Conservation (phyloP, 768 basidiomycete genomes). For the Boletus eberwhitei region DNA sequence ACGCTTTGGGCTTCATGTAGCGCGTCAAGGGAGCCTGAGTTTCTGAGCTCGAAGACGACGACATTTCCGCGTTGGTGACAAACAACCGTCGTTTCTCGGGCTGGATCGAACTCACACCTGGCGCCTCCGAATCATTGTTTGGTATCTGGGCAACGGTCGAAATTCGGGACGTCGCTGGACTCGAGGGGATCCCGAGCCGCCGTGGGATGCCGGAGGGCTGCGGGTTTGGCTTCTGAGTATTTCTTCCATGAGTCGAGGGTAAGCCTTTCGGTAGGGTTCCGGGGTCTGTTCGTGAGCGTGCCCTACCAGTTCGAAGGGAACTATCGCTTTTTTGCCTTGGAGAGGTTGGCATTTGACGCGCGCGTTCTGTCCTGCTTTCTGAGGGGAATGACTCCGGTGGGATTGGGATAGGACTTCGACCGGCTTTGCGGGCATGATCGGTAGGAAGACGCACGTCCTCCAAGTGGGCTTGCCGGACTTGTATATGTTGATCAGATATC, state of each 20-base stretch:
- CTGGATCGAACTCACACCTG: constrained; percentile 26
- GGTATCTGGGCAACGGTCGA: constrained; percentile 1
- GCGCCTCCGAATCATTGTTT: constrained; percentile 27
- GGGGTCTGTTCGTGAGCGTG: constrained; percentile 31
- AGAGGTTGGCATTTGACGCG: constrained; percentile 3
- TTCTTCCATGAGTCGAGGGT: constrained; percentile 3
- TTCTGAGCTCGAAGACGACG: constrained; percentile 42
- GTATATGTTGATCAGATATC: constrained; percentile 17
- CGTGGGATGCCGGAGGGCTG: constrained; percentile 27
- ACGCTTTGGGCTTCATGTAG: constrained; percentile 13
- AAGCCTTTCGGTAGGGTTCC: constrained; percentile 15
- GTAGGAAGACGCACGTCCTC: constrained; percentile 6
- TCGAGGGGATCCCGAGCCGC: constrained; percentile 16
- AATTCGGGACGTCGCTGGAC: constrained; percentile 15
- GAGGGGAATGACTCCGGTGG: constrained; percentile 6
- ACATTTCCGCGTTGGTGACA: constrained; percentile 43
- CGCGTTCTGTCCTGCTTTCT: constrained; percentile 8
- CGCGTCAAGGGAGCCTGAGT: constrained; percentile 26
- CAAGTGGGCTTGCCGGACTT: constrained; percentile 4
- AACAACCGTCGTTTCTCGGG: constrained; percentile 39
- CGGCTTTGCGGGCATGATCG: constrained; percentile 12
- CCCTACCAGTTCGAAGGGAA: constrained; percentile 19
- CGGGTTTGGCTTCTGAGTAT: constrained; percentile 6
- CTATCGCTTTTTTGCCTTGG: constrained; percentile 8
- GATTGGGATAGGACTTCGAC: constrained; percentile 5